Evolutionary conservation across 805 yeast genomes (phyloP).

Genomic region (Lachancea kluyveri): DNA sequence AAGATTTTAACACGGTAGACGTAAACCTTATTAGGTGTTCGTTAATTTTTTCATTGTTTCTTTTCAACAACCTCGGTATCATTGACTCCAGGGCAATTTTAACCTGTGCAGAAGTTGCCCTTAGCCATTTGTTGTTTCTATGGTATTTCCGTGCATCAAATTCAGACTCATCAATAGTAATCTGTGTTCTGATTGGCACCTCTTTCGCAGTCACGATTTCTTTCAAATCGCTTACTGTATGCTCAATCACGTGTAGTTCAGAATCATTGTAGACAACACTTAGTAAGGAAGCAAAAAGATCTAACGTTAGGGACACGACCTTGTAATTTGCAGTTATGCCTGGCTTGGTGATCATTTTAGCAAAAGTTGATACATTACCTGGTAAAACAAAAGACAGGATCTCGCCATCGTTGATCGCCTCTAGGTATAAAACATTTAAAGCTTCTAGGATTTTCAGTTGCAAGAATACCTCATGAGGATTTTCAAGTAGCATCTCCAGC

Average conservation of each 20-base stretch:
- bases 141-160: constrained; percentile 22
- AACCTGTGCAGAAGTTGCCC: constrained; percentile 46
- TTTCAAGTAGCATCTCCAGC: constrained; percentile 30
- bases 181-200: background rate
- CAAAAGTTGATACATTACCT: constrained; percentile 42
- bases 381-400: constrained; percentile 44
- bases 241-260: constrained; percentile 20
- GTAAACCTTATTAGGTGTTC: constrained; percentile 12
- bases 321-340: constrained; percentile 34
- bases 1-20: constrained; percentile 10
- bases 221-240: background rate
- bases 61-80: constrained; percentile 19
- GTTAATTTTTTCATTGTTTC: constrained; percentile 18
- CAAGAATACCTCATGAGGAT: constrained; percentile 20
- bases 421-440: constrained; percentile 30
- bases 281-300: constrained; percentile 28
- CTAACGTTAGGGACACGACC: constrained; percentile 30
- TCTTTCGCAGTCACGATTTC: too few species aligned
- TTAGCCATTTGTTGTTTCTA: constrained; percentile 50
- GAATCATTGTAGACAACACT: constrained; percentile 37
- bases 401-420: constrained; percentile 41
- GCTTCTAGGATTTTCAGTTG: constrained; percentile 33
- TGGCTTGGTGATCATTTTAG: constrained; percentile 32
- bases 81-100: constrained; percentile 38
- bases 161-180: constrained; percentile 11